phyloP scores from a whole-genome alignment of 805 yeast species.

The Saccharomyces mikatae region DNA sequence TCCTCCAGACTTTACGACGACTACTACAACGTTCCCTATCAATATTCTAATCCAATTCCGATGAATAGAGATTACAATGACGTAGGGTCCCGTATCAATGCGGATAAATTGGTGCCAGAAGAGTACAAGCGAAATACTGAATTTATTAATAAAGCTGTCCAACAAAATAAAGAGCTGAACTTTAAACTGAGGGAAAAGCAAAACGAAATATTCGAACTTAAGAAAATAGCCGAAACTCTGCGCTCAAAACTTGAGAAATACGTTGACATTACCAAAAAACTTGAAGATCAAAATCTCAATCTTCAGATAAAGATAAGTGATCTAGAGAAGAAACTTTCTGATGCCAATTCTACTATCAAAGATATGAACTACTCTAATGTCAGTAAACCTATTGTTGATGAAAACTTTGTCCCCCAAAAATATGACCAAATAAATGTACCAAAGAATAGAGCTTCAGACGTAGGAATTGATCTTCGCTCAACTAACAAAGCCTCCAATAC shows the following conservation, averaged over 20 bases:
- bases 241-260: not conserved
- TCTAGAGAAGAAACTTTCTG: not conserved
- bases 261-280: not conserved
- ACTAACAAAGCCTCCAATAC: not conserved
- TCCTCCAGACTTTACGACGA: conserved; percentile 2
- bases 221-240: not conserved
- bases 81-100: conserved; percentile 1
- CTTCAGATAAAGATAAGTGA: not conserved
- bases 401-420: not conserved
- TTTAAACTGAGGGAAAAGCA: conserved; percentile 26
- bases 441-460: not conserved
- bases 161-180: conserved; percentile 32
- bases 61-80: conserved; percentile 2
- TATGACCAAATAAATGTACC: not conserved
- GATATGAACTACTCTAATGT: not conserved
- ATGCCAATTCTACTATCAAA: not conserved
- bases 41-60: conserved; percentile 7
- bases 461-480: not conserved
- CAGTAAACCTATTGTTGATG: not conserved
- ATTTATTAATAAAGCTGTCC: conserved; percentile 33
- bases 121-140: conserved; percentile 31
- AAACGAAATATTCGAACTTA: conserved; percentile 5
- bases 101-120: conserved; percentile 27
- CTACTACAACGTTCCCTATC: conserved; percentile 4
- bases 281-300: not conserved